Evolutionary conservation across 176 grass and related monocot genomes (phyloP).

Genomic region (Alloteropsis semialata): DNA sequence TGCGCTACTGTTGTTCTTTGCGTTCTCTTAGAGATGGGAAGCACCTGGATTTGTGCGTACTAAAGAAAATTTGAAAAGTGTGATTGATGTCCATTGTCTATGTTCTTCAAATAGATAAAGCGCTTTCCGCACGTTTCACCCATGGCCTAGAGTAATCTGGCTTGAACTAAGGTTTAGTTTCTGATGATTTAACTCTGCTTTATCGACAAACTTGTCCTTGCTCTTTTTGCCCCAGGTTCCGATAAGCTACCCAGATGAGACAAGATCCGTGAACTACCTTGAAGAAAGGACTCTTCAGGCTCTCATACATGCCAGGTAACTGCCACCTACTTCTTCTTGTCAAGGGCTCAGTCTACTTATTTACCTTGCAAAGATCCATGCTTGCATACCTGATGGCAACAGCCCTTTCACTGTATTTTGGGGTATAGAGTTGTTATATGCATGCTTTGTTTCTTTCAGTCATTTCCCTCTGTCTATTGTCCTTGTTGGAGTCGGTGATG

Average conservation of each 20-base stretch:
- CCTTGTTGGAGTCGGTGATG: slow-evolving; percentile 56
- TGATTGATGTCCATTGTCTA: no score
- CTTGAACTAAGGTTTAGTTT: neutral
- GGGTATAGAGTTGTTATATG: neutral
- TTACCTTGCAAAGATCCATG: neutral
- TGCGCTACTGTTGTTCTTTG: neutral
- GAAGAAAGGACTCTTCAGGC: slow-evolving; percentile 37
- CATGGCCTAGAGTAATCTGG: neutral
- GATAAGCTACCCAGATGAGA: neutral
- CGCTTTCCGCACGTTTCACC: no score
- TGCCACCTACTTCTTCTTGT: neutral
- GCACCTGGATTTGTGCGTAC: neutral
- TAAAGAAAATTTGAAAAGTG: neutral
- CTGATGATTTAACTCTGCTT: neutral
- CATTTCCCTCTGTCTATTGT: slow-evolving; percentile 55
- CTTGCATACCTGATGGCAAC: neutral
- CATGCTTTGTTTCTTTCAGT: slow-evolving; percentile 14
- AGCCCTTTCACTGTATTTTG: neutral
- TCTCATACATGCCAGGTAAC: slow-evolving; percentile 32
- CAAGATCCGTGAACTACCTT: slow-evolving; percentile 19
- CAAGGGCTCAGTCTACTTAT: neutral
- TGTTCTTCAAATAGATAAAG: no score
- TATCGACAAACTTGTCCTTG: neutral
- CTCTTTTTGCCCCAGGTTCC: slow-evolving; percentile 9
- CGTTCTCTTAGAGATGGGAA: neutral